Evolutionary conservation across 2,329 filamentous ascomycete species (phyloP).

Genomic region (Cytospora piceae): DNA sequence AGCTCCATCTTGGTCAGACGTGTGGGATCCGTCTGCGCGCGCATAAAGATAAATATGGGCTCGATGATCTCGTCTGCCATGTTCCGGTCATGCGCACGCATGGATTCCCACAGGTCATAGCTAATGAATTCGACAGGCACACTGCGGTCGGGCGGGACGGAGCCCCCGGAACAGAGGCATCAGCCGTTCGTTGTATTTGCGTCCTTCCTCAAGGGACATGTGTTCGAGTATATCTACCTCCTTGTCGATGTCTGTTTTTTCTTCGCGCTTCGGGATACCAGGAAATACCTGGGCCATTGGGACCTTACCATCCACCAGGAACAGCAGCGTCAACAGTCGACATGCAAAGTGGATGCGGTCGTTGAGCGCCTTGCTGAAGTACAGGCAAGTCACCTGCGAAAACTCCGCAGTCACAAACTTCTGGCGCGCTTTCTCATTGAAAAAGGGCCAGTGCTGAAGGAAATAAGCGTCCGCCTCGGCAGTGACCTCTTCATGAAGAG

Average conservation of each 20-base stretch:
- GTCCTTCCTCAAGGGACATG: slow-evolving; percentile 46
- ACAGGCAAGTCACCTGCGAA: slow-evolving; percentile 43
- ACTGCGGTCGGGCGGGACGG: slow-evolving; percentile 37
- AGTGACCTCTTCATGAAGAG: too few relatives aligned
- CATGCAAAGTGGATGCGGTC: slow-evolving; percentile 46
- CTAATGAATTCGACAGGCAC: slow-evolving; percentile 44
- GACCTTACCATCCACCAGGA: slow-evolving; percentile 47
- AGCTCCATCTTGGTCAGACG: slow-evolving; percentile 37
- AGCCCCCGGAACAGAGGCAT: slow-evolving; percentile 43
- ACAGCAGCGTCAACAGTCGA: slow-evolving; percentile 44
- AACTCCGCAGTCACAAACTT: slow-evolving; percentile 42
- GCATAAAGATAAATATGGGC: slow-evolving; percentile 45
- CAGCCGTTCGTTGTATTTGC: slow-evolving; percentile 42
- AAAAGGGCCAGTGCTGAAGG: slow-evolving; percentile 44
- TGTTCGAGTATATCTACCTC: slow-evolving; percentile 45
- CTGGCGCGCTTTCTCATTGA: slow-evolving; percentile 35
- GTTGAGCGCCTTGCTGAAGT: slow-evolving; percentile 43
- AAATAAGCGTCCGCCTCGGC: neutral
- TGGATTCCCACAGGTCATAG: slow-evolving; percentile 46
- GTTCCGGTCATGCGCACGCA: slow-evolving; percentile 41
- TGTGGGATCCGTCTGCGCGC: slow-evolving; percentile 43
- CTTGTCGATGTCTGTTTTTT: neutral
- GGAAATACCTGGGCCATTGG: neutral
- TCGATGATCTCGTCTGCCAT: slow-evolving; percentile 45
- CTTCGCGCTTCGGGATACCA: too few relatives aligned